Base-by-base conservation (phyloP, 78 protist genomes). In the Pelomyxa schiedti region DNA sequence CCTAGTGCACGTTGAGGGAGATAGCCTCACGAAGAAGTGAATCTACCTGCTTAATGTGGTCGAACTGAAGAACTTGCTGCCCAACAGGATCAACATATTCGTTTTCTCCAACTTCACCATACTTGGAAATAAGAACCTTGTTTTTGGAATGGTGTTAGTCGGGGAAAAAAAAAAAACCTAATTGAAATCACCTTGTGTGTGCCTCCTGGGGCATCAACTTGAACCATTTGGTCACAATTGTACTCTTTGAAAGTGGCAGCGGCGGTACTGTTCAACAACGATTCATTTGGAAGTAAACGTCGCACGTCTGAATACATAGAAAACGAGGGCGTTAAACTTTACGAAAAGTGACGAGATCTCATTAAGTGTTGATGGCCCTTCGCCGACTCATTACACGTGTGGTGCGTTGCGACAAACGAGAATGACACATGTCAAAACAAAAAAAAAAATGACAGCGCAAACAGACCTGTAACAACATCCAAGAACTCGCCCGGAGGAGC, bases 401-500 rank as follows among this genome's bases (percentile, higher is more conserved):
- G n/a, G n/a, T n/a, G n/a, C n/a, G n/a, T n/a, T n/a, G n/a, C n/a
- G n/a, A n/a, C n/a, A n/a, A n/a, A n/a, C n/a, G n/a, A n/a, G n/a
- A n/a, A n/a, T n/a, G n/a, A n/a, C n/a, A n/a, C n/a, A n/a, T n/a
- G n/a, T n/a, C n/a, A n/a, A n/a, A n/a, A n/a, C n/a, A n/a, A n/a
- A n/a, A n/a, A n/a, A n/a, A n/a, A n/a, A n/a, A n/a, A n/a, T n/a
- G n/a, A n/a, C n/a, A n/a, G n/a, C n/a, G n/a, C 72, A 52, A 52
- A 52, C 63, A n/a, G 24, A 24, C 63, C 76, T 1, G 66, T 6
- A 28, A 76, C 68, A 28, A 76, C 80, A 37, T 76, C 80, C 36
- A 43, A 67, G 64, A 76, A 76, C 64, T 76, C 80, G 1, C 80
- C 80, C 29, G 80, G 80, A 2, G 80, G 80, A 39, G 80, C 68